phyloP scores from a whole-genome alignment of 2,329 filamentous ascomycete genomes.

The Cytospora piceicola region DNA sequence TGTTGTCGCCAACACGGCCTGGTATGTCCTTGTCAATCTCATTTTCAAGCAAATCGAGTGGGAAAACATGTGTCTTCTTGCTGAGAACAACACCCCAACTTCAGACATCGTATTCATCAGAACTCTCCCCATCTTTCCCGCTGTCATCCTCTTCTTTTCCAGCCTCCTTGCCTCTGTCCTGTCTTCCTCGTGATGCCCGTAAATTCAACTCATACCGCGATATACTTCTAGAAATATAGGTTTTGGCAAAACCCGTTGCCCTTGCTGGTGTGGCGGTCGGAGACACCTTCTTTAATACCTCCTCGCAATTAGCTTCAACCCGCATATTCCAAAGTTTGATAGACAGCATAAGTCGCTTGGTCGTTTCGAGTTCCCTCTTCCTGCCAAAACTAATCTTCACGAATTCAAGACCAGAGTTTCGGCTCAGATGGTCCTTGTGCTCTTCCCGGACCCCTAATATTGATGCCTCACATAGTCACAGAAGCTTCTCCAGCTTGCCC shows the following conservation, averaged over 20 bases:
- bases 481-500: constrained; percentile 79
- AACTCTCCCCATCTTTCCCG: no score
- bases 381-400: constrained; percentile 93
- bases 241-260: no score
- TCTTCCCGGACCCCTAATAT: constrained; percentile 85
- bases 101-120: no score
- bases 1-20: background rate
- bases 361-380: constrained; percentile 84
- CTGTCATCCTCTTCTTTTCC: no score
- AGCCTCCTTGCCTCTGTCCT: no score
- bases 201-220: no score
- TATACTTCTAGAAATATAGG: no score
- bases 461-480: constrained; percentile 90
- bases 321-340: constrained; percentile 87
- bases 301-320: constrained; percentile 93
- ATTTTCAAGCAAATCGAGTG: background rate
- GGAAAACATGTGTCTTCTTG: background rate
- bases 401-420: constrained; percentile 90
- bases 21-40: background rate
- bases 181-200: no score
- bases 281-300: constrained; percentile 63
- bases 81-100: no score
- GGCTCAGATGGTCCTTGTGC: constrained; percentile 68
- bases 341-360: constrained; percentile 88
- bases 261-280: background rate